Conservation (phyloP, 2,329 filamentous ascomycete species). For the Chaetomium olivaceum region DNA sequence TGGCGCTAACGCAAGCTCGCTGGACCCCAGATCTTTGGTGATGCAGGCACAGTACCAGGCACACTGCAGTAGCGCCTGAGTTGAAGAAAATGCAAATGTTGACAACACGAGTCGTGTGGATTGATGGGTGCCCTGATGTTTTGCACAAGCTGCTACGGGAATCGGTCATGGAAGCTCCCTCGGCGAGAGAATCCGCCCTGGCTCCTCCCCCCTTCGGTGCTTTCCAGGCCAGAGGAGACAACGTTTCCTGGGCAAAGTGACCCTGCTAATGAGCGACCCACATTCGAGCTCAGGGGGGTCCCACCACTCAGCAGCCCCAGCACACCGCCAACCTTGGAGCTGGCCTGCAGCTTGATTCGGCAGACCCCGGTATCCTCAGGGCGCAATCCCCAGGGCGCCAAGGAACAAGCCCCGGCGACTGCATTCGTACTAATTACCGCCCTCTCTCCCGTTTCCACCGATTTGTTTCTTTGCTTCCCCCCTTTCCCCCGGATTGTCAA, state of each 20-base stretch:
- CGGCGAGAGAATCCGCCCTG: slow-evolving; percentile 6
- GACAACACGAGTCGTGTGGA: background rate
- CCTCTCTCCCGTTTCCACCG: slow-evolving; percentile 20
- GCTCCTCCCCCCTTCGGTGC: background rate
- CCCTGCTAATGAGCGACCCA: slow-evolving; percentile 32
- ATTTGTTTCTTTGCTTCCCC: slow-evolving; percentile 40
- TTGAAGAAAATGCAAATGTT: background rate
- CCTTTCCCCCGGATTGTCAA: slow-evolving; percentile 43
- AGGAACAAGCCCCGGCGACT: slow-evolving; percentile 27
- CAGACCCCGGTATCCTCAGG: slow-evolving; percentile 20
- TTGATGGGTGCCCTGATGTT: background rate
- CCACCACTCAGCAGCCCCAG: slow-evolving; percentile 28
- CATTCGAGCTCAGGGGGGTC: slow-evolving; percentile 21
- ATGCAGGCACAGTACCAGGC: slow-evolving; percentile 1
- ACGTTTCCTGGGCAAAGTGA: slow-evolving; percentile 24
- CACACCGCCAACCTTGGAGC: slow-evolving; percentile 26
- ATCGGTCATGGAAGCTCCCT: too few relatives aligned
- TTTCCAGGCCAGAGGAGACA: background rate
- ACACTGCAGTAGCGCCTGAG: background rate
- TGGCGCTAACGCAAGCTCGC: background rate
- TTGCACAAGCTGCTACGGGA: background rate
- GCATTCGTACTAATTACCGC: slow-evolving; percentile 43
- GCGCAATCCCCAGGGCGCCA: slow-evolving; percentile 29
- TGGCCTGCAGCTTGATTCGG: slow-evolving; percentile 23
- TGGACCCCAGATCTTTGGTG: background rate